These are phyloP conservation scores for Phaeotremella skinneri DNA, from an alignment of 768 basidiomycete species.

Conservation along the genomic window DNA sequence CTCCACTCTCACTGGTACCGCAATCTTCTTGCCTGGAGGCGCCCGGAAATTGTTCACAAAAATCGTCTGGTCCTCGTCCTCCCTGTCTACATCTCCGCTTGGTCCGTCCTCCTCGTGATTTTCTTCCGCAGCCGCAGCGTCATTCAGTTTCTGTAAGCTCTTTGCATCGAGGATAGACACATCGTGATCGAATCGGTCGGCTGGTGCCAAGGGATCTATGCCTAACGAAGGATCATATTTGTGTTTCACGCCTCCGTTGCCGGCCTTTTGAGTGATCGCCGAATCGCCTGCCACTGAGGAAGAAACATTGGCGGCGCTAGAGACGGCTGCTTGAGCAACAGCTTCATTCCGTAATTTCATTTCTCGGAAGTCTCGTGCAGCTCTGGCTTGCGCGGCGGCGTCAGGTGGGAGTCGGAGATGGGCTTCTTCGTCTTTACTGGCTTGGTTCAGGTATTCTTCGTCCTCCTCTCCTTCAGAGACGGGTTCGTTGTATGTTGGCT, in stretches of 20 bases:
- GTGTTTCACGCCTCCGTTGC: constrained; percentile 1
- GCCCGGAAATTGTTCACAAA: constrained; percentile 67
- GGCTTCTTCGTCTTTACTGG: constrained; percentile 76
- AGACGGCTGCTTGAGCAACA: constrained; percentile 21
- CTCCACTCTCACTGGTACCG: constrained; percentile 92
- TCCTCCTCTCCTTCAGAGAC: constrained; percentile 94
- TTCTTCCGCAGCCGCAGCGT: constrained; percentile 42
- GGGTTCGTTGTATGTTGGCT: constrained; percentile 70
- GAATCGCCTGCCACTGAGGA: constrained; percentile 8
- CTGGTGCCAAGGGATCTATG: constrained; percentile 83
- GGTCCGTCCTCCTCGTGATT: constrained; percentile 40
- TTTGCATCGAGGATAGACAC: constrained; percentile 61
- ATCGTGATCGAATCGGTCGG: constrained; percentile 78
- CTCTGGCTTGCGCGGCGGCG: constrained; percentile 64
- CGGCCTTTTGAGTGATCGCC: constrained; percentile 4
- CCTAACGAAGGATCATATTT: constrained; percentile 41
- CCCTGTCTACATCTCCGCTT: constrained; percentile 53
- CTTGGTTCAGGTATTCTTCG: constrained; percentile 56
- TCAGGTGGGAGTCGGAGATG: constrained; percentile 69
- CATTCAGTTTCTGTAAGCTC: constrained; percentile 55
- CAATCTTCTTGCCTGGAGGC: constrained; percentile 80
- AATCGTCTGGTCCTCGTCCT: constrained; percentile 53
- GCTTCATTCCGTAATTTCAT: constrained; percentile 64
- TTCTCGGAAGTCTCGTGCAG: constrained; percentile 82
- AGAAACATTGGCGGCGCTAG: constrained; percentile 13